Evolutionary conservation across 1,139 yeast genomes (phyloP).

Genomic region (Geotrichum restrictum): DNA sequence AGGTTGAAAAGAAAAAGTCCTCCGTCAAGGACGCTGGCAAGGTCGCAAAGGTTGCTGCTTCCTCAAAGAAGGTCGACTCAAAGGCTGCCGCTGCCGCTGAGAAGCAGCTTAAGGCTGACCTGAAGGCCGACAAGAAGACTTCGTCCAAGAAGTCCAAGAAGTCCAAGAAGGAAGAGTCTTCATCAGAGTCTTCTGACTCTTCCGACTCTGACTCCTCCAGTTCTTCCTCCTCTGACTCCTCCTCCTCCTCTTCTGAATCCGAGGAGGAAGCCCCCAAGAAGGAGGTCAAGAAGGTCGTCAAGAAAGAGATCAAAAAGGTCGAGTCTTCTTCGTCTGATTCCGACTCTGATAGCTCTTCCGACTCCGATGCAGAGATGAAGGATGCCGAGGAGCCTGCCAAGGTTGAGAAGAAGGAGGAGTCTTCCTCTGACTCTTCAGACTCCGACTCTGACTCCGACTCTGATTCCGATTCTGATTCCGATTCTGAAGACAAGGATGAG

Average conservation of each 20-base stretch:
- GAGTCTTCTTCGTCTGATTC: slow-evolving; percentile 12
- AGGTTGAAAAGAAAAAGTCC: slow-evolving; percentile 1
- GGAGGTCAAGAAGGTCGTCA: slow-evolving; percentile 1
- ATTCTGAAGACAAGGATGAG: slow-evolving; percentile 1
- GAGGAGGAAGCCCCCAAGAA: slow-evolving; percentile 16
- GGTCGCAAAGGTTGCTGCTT: slow-evolving; percentile 8
- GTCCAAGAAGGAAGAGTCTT: slow-evolving; percentile 18
- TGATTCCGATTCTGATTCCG: slow-evolving; percentile 14
- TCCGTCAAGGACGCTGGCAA: slow-evolving; percentile 11
- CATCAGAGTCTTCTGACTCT: slow-evolving; percentile 10
- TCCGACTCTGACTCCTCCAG: slow-evolving; percentile 2
- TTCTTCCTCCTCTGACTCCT: slow-evolving; percentile 9
- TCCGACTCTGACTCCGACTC: background rate
- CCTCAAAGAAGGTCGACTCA: slow-evolving; percentile 9
- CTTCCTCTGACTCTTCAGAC: background rate
- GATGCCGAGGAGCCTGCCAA: slow-evolving; percentile 24
- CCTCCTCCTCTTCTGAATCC: slow-evolving; percentile 4
- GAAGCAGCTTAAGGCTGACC: slow-evolving; percentile 13
- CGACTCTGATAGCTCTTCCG: slow-evolving; percentile 19
- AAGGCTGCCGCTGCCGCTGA: slow-evolving; percentile 9
- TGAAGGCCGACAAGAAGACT: slow-evolving; percentile 13
- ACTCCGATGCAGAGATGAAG: slow-evolving; percentile 4
- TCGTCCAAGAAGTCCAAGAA: slow-evolving; percentile 6
- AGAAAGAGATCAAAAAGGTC: background rate
- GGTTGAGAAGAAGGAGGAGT: background rate